Evolutionary conservation across 2,329 filamentous ascomycete genomes (phyloP).

Genomic region (Ophiostoma pallidulum): DNA sequence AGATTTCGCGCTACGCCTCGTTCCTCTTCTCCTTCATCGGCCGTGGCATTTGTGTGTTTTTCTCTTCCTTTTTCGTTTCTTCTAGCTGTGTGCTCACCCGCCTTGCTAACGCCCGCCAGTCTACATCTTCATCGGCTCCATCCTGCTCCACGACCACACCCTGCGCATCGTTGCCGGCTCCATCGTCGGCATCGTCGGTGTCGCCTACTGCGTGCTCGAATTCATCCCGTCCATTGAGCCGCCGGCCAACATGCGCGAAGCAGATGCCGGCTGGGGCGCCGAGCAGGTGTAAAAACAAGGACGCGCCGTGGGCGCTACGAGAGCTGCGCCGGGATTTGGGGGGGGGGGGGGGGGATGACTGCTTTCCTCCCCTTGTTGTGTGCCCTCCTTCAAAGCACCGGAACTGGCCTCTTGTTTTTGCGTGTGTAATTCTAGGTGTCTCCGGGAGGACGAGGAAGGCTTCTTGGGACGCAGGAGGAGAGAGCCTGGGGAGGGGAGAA

Average conservation of each 20-base stretch:
- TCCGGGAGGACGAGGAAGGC: too few species aligned
- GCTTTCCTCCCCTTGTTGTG: too few species aligned
- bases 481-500: too few species aligned
- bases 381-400: too few species aligned
- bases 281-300: constrained; percentile 55
- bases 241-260: constrained; percentile 72
- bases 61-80: neutral
- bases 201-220: constrained; percentile 68
- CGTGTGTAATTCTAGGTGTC: too few species aligned
- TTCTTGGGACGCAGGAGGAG: too few species aligned
- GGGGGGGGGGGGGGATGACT: too few species aligned
- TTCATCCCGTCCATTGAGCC: constrained; percentile 72
- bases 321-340: too few species aligned
- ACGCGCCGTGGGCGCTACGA: too few species aligned
- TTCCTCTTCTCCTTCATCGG: constrained; percentile 98
- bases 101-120: constrained; percentile 41
- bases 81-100: neutral
- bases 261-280: constrained; percentile 65
- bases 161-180: constrained; percentile 68
- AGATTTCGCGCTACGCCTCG: constrained; percentile 85
- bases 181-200: constrained; percentile 66
- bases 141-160: constrained; percentile 61
- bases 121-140: constrained; percentile 89
- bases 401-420: too few species aligned
- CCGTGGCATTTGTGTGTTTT: constrained; percentile 74